Base-by-base conservation (phyloP, 345 rosid species). In the Arabis alpina region DNA sequence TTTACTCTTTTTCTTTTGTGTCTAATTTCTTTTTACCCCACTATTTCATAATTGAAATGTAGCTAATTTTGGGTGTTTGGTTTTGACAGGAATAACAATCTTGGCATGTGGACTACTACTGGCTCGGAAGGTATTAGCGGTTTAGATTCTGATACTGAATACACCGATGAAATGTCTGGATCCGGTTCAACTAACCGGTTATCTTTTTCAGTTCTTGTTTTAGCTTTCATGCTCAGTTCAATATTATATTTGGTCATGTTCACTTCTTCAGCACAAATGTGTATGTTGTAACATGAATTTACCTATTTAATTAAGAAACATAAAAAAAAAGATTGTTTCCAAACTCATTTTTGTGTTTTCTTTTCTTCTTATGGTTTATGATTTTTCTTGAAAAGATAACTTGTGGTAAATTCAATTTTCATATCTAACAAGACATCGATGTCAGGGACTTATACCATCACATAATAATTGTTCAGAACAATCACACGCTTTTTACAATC, bases 61-160 rank as follows among this genome's bases (percentile, higher is more conserved):
- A 69, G 53, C 65, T 75, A 64, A 68, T 69, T 39, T 37, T 13
- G 49, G 42, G 41, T 58, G 25, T 70, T 49, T 41, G 41, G 44
- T 55, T 78, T 64, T 59, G 23, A 15, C 82, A 90, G 97, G 87
- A 80, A 87, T 82, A 93, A 93, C 82, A 82, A 82, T 72, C 70
- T 90, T 32, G 98, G 92, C 52, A 86, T 80, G 88, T 92, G 96
- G 96, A 83, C 75, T 77, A 76, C 74, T 28, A 84, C 88, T 12
- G 88, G 89, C 55, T 81, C 81, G 10, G 75, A 79, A 9, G 79
- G 76, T 10, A 79, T 42, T 9, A 74, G 69, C 48, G 80, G 79
- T 25, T 36, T 61, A 9, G 78, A 54, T 25, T 47, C 80, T 1
- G 76, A 59, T 54, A 76, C 80, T 4, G 88, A 83, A 52, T 83